Evolutionary conservation across 2,329 filamentous ascomycete genomes (phyloP).

Genomic region (Xylaria sp.): DNA sequence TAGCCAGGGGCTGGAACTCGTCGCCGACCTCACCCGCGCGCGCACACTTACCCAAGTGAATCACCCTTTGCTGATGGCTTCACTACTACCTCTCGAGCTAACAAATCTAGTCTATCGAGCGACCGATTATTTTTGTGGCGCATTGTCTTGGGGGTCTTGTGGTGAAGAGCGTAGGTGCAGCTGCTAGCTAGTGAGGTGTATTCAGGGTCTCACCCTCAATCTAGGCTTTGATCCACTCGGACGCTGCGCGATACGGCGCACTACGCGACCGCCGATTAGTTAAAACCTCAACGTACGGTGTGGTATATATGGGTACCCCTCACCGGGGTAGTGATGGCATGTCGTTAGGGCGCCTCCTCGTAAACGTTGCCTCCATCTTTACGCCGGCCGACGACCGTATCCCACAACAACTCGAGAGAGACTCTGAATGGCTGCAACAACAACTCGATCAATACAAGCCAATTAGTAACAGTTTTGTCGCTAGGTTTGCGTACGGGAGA

Average conservation of each 20-base stretch:
- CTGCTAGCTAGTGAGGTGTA: too few species aligned
- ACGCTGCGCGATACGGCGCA: background rate
- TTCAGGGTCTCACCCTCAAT: background rate
- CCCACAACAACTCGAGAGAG: constrained; percentile 15
- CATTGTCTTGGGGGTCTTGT: constrained; percentile 23
- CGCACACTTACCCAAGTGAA: too few species aligned
- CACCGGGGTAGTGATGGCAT: constrained; percentile 15
- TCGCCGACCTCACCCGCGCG: constrained; percentile 2
- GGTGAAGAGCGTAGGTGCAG: constrained; percentile 19
- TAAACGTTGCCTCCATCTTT: constrained; percentile 13
- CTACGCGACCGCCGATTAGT: constrained; percentile 1
- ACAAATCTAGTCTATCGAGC: background rate
- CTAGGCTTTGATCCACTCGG: constrained; percentile 19
- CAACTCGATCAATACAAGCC: constrained; percentile 7
- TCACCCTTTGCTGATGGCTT: too few species aligned
- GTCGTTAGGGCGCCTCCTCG: background rate
- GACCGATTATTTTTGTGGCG: constrained; percentile 25
- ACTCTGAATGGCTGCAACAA: constrained; percentile 22
- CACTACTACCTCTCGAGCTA: too few species aligned
- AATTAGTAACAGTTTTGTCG: constrained; percentile 11
- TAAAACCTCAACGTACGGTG: constrained; percentile 16
- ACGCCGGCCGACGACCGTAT: constrained; percentile 8
- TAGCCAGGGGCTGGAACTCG: constrained; percentile 5
- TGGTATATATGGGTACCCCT: constrained; percentile 20
- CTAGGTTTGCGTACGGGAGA: constrained; percentile 3